A percentile compares a stretch with the other conserved stretches of the same genome.
phyloP scores from a whole-genome alignment of 768 basidiomycete species.

The Russula vinacea region DNA sequence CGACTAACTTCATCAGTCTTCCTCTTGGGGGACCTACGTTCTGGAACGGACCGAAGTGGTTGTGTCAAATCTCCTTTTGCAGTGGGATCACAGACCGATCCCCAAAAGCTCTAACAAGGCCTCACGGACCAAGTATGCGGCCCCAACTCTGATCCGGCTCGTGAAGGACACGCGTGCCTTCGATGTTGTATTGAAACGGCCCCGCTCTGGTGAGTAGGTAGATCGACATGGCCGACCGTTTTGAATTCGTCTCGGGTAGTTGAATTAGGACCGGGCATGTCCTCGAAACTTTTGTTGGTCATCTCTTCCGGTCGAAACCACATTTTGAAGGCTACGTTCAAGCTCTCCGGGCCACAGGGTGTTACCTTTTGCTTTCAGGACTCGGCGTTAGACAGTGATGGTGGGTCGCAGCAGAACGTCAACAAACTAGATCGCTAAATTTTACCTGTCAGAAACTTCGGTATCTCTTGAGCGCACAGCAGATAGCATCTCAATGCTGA shows the following conservation, averaged over 20 bases:
- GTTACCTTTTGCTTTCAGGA: constrained; percentile 47
- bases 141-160: constrained; percentile 52
- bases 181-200: constrained; percentile 60
- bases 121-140: constrained; percentile 33
- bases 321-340: constrained; percentile 51
- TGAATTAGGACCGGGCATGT: constrained; percentile 63
- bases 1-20: constrained; percentile 33
- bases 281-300: constrained; percentile 51
- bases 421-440: background rate
- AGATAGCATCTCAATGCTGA: constrained; percentile 45
- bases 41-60: constrained; percentile 67
- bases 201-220: constrained; percentile 37
- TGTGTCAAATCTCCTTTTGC: constrained; percentile 60
- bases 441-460: constrained; percentile 18
- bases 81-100: constrained; percentile 53
- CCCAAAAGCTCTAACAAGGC: constrained; percentile 29
- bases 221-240: constrained; percentile 22
- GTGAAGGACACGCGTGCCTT: constrained; percentile 61
- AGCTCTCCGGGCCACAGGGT: constrained; percentile 53
- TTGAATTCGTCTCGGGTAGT: background rate
- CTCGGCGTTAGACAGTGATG: constrained; percentile 40
- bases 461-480: constrained; percentile 40
- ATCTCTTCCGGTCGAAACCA: constrained; percentile 70
- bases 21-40: constrained; percentile 64
- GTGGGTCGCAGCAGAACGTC: constrained; percentile 31